Percentiles rank a stretch among this genome's conserved stretches.
Evolutionary conservation across 1,284 basidiomycete genomes (phyloP).

Genomic region (Leccinum laetum): DNA sequence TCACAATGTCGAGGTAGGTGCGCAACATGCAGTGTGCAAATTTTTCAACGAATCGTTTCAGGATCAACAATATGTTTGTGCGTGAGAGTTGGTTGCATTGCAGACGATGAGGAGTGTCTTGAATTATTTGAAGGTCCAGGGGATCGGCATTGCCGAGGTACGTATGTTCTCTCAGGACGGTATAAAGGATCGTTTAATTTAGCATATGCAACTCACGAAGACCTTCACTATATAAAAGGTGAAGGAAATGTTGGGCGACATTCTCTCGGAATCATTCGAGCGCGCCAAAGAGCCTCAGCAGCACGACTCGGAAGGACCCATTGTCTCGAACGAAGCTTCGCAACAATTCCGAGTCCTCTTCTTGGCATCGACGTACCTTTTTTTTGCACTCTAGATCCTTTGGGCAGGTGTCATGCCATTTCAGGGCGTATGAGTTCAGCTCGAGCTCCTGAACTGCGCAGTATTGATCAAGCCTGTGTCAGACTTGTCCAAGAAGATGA

Average conservation of each 20-base stretch:
- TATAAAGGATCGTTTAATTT: slow-evolving; percentile 3
- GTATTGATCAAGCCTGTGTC: slow-evolving; percentile 21
- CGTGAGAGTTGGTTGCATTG: slow-evolving; percentile 92
- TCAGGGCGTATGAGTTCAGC: slow-evolving; percentile 77
- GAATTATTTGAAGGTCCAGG: slow-evolving; percentile 96
- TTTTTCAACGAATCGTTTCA: slow-evolving; percentile 29
- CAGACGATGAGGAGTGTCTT: slow-evolving; percentile 96
- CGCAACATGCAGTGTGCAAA: background rate
- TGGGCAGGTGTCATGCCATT: slow-evolving; percentile 98
- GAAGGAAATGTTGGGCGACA: slow-evolving; percentile 90
- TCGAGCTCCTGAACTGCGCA: slow-evolving; percentile 10
- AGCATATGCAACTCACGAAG: slow-evolving; percentile 68
- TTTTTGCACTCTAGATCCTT: slow-evolving; percentile 85
- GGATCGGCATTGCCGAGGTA: slow-evolving; percentile 95
- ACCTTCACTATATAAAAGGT: slow-evolving; percentile 85
- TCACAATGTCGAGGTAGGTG: slow-evolving; percentile 90
- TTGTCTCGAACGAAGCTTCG: slow-evolving; percentile 97
- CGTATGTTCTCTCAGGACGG: slow-evolving; percentile 2
- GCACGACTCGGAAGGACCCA: slow-evolving; percentile 76
- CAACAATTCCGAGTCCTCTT: slow-evolving; percentile 79
- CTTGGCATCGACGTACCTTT: slow-evolving; percentile 99
- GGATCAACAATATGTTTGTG: slow-evolving; percentile 98
- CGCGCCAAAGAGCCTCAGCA: slow-evolving; percentile 76
- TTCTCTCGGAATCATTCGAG: slow-evolving; percentile 83
- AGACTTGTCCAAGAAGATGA: slow-evolving; percentile 99